Evolutionary conservation across 192 early-diverging fungal genomes (phyloP).

Genomic region (Coemansia aciculifera): DNA sequence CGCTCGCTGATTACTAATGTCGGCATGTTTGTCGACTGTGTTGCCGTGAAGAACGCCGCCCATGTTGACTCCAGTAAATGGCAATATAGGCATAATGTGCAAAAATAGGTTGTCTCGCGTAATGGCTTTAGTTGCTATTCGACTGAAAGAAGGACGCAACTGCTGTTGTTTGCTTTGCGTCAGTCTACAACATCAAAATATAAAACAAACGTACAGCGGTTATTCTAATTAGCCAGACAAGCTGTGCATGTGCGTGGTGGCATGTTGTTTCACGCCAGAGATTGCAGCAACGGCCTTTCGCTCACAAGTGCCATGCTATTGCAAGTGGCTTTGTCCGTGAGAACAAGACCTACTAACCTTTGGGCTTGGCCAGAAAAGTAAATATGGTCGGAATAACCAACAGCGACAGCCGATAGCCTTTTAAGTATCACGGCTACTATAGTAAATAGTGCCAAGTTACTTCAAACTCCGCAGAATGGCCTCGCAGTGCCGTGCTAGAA

Average conservation of each 20-base stretch:
- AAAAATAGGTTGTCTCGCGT: not conserved
- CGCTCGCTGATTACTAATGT: not conserved
- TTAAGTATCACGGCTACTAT: not conserved
- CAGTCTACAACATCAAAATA: not conserved
- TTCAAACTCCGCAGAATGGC: constrained; percentile 1
- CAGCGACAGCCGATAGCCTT: not conserved
- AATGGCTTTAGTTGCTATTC: not conserved
- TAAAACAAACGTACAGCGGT: not conserved
- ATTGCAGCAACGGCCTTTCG: not conserved
- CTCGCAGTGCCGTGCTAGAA: not conserved
- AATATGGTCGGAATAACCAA: not conserved
- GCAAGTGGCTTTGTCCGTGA: not conserved
- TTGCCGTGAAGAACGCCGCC: not conserved
- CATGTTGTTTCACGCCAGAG: not conserved
- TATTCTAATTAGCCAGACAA: not conserved
- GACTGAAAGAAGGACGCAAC: not conserved
- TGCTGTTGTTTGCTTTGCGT: not conserved
- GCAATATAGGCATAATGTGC: not conserved
- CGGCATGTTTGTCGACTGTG: not conserved
- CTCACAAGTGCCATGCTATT: not conserved
- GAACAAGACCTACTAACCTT: not conserved
- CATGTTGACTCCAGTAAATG: not conserved
- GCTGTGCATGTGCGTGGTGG: not conserved
- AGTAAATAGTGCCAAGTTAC: not conserved
- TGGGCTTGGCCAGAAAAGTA: constrained; percentile 3